Evolutionary conservation across 2,329 filamentous ascomycete species (phyloP), one percentile per base, ranked within the genome.

Genomic region (Zasmidium citrigriseum): DNA sequence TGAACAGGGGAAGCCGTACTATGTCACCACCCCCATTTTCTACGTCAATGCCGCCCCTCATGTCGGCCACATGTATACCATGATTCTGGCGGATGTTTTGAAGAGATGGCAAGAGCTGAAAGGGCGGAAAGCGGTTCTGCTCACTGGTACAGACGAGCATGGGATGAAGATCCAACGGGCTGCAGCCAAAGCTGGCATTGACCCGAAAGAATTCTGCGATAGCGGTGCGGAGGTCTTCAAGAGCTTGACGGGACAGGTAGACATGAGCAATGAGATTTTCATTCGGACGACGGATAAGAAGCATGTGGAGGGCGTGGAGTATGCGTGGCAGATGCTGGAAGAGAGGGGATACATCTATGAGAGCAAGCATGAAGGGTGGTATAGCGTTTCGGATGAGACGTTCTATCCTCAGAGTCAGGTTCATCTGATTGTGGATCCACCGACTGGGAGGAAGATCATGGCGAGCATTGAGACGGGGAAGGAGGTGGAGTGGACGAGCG

Each of bases 41-140:
- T 99, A 99, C 76, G 95, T 99, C 78, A 99, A 99, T 83, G 91
- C 93, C 55, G 92, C 91, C 47, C 95, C 95, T 52, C 95, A 99
- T 78, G 86, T 98, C 63, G 95, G 95, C 46, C 95, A 99, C 76
- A 82, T 99, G 60, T 98, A 96, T 75, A 91, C 89, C 45, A 93
- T 98, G 86, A 82, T 98, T 68, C 83, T 99, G 46, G 83, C 91
- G 63, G 95, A 99, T 75, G 88, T 96, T 54, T 78, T 96, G 66
- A 99, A 98, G 76, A 84, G 95, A 77, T 99, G 92, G 91, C 86
- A 96, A 72, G 79, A 85, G 27, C 82, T 99, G 52, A 85, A 88
- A 60, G 90, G 90, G 38, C 78, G 85, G 25, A 77, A 82, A 49
- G 89, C 93, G 2, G 82, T 91, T 63, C 79, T 99, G 14, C 88